Evolutionary conservation across 2,329 filamentous ascomycete species (phyloP).

Genomic region (Phaeoacremonium minimum): DNA sequence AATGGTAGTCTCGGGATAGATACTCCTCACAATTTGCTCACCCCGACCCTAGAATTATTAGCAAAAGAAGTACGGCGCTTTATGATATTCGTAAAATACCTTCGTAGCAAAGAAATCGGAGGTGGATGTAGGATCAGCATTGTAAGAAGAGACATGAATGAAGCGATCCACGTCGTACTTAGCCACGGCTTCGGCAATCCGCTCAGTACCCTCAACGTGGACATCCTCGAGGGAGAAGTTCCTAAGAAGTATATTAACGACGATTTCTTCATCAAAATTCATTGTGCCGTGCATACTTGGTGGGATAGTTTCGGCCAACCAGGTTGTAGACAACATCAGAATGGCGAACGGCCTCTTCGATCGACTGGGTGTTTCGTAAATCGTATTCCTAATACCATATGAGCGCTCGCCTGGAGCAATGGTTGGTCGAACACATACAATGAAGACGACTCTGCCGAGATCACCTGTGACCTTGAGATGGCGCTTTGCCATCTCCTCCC

Average conservation of each 20-base stretch:
- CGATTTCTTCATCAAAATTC: neutral
- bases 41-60: conserved; percentile 56
- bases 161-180: conserved; percentile 98
- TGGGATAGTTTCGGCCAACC: conserved; percentile 89
- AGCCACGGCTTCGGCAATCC: conserved; percentile 88
- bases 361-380: conserved; percentile 86
- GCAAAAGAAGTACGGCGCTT: conserved; percentile 1
- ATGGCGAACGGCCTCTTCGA: conserved; percentile 94
- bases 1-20: conserved; percentile 96
- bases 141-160: conserved; percentile 95
- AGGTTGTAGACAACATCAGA: conserved; percentile 98
- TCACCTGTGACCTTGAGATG: conserved; percentile 97
- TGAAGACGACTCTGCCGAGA: conserved; percentile 81
- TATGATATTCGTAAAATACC: conserved; percentile 37
- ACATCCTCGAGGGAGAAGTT: conserved; percentile 94
- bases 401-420: conserved; percentile 2
- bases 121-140: conserved; percentile 72
- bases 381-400: conserved; percentile 71
- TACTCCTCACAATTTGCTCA: conserved; percentile 77
- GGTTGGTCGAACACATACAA: conserved; percentile 50
- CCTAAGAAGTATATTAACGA: conserved; percentile 36
- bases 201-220: conserved; percentile 85
- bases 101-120: conserved; percentile 93
- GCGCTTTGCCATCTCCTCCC: conserved; percentile 96
- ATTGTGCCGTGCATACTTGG: conserved; percentile 61